A percentile compares a stretch with the other conserved stretches of the same genome.
Conservation (phyloP, 164 flowering plant species). For the Platanus orientalis region DNA sequence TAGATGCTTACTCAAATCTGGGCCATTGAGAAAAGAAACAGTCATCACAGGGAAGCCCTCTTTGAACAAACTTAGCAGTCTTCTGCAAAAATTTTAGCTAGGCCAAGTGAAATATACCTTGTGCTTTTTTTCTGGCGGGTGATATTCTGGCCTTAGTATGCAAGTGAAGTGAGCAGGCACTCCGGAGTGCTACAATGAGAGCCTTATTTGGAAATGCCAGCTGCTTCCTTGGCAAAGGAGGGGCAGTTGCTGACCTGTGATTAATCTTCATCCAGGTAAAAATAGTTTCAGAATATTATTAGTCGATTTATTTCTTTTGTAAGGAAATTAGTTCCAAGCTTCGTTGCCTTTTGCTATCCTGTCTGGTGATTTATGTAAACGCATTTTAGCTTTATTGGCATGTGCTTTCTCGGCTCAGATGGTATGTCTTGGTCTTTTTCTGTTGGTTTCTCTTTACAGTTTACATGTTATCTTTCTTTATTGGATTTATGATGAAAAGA, state of each 20-base stretch:
- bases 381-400: not conserved
- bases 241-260: constrained; percentile 12
- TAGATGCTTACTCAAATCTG: constrained; percentile 17
- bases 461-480: constrained; percentile 3
- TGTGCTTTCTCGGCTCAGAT: constrained; percentile 4
- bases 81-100: constrained; percentile 9
- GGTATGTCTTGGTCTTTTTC: constrained; percentile 8
- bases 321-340: constrained; percentile 10
- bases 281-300: constrained; percentile 18
- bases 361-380: constrained; percentile 10
- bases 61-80: constrained; percentile 1
- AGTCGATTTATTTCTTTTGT: constrained; percentile 13
- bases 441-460: constrained; percentile 9
- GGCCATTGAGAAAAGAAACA: constrained; percentile 8
- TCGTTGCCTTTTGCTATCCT: not conserved
- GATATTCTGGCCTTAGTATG: constrained; percentile 12
- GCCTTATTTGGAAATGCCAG: constrained; percentile 7
- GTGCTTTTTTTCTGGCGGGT: constrained; percentile 7
- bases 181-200: constrained; percentile 1
- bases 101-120: constrained; percentile 9
- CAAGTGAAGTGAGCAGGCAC: constrained; percentile 6
- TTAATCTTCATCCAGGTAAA: constrained; percentile 20
- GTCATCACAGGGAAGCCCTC: not conserved
- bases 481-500: constrained; percentile 10
- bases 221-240: constrained; percentile 4